These are phyloP conservation scores for Protostelium mycophagum DNA, from an alignment of 78 protist species.

Conservation along the genomic window DNA sequence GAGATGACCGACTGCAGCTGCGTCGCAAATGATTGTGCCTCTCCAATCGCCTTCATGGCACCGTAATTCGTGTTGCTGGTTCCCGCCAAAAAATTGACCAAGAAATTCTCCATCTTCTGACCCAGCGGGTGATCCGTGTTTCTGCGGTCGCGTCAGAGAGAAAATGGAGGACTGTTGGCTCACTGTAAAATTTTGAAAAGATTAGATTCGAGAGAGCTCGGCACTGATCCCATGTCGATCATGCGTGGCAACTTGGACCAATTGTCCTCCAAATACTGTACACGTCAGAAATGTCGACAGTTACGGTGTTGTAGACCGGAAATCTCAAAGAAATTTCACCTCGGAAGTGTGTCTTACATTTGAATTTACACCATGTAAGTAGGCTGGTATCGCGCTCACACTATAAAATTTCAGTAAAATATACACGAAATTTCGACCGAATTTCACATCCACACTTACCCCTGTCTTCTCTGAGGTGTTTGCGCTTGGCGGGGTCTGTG, in stretches of 20 bases:
- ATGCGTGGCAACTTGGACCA: background rate
- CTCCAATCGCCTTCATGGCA: background rate
- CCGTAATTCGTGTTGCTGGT: background rate
- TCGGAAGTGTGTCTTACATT: background rate
- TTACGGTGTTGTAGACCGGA: no score
- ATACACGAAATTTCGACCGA: background rate
- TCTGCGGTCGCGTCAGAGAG: background rate
- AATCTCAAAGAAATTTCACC: background rate
- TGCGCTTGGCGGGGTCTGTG: no score
- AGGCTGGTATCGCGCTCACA: background rate
- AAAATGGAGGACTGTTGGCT: background rate
- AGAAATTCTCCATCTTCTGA: background rate
- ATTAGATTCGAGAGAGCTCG: background rate
- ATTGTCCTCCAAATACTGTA: background rate
- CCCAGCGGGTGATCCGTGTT: background rate
- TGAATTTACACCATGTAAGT: background rate
- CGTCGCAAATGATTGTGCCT: background rate
- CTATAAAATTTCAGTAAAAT: background rate
- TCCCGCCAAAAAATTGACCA: background rate
- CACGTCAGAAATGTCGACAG: no score
- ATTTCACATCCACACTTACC: no score
- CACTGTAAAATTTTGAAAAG: background rate
- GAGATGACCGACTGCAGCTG: background rate
- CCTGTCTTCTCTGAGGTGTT: no score
- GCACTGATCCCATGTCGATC: background rate